phyloP scores from a whole-genome alignment of 1,139 yeast species.

The Candida tetrigidarum region DNA sequence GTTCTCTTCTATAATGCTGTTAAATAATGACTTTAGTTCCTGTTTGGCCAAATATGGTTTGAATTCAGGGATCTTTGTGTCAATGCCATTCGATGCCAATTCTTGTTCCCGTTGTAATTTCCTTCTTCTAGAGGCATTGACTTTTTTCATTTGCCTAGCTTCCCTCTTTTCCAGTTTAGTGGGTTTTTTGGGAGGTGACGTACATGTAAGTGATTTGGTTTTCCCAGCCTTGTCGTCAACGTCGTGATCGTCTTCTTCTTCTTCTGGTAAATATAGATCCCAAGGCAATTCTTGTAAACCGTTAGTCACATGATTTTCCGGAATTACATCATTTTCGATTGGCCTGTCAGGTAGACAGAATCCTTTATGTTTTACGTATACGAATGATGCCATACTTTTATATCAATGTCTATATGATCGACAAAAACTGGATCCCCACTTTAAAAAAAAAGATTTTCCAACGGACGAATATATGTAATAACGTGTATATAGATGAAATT shows the following conservation, averaged over 20 bases:
- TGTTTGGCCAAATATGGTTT: conserved; percentile 26
- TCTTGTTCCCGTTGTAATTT: conserved; percentile 24
- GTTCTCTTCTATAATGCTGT: conserved; percentile 19
- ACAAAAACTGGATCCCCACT: too few relatives aligned
- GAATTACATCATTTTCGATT: neutral
- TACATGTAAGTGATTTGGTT: neutral
- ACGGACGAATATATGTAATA: too few relatives aligned
- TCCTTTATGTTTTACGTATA: conserved; percentile 28
- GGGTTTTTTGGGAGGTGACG: conserved; percentile 17
- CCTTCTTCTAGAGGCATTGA: conserved; percentile 27
- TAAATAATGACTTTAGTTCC: conserved; percentile 25
- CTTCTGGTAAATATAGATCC: conserved; percentile 20
- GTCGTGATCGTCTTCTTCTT: conserved; percentile 13
- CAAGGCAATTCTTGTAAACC: conserved; percentile 40
- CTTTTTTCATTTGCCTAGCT: conserved; percentile 33
- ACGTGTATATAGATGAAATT: neutral
- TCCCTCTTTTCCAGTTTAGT: conserved; percentile 35
- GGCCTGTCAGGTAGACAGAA: conserved; percentile 21
- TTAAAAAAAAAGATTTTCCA: too few relatives aligned
- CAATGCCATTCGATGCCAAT: conserved; percentile 8
- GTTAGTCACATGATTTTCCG: conserved; percentile 18
- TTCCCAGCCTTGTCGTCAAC: conserved; percentile 5
- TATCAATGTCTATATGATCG: neutral
- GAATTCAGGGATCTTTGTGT: conserved; percentile 8
- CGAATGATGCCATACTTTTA: conserved; percentile 14